phyloP scores from a whole-genome alignment of 2,329 filamentous ascomycete species.

The Aspergillus nomiae region DNA sequence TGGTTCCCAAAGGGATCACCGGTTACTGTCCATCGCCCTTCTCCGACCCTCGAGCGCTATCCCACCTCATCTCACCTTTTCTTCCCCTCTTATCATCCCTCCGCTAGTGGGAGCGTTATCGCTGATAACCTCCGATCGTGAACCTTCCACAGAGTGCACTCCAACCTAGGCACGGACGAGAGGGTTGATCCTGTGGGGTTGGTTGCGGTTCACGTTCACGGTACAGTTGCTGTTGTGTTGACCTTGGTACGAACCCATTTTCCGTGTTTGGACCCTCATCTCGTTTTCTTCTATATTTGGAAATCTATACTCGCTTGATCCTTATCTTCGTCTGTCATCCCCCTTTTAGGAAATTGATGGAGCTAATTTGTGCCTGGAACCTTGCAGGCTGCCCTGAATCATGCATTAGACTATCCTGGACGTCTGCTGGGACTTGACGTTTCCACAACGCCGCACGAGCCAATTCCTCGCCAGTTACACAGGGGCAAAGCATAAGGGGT shows the following conservation, averaged over 20 bases:
- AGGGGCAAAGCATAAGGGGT: neutral
- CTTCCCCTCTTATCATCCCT: neutral
- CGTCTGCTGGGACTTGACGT: conserved; percentile 3
- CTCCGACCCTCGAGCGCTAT: neutral
- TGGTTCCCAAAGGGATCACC: neutral
- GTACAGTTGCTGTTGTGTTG: neutral
- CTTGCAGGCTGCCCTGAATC: neutral
- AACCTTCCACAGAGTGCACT: neutral
- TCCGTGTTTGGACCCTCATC: neutral
- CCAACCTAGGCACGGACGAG: neutral
- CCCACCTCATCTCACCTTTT: neutral
- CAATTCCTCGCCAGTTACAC: neutral
- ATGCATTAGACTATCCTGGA: conserved; percentile 15
- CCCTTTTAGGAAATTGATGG: neutral
- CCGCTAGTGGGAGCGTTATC: neutral
- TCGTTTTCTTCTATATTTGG: conserved; percentile 5
- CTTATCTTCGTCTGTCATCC: neutral
- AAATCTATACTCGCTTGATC: neutral
- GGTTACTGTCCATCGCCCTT: neutral
- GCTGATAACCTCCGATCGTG: conserved; percentile 6
- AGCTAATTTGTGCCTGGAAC: conserved; percentile 7
- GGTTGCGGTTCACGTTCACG: neutral
- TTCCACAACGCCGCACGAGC: conserved; percentile 4
- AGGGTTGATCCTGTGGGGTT: neutral
- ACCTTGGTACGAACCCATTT: conserved; percentile 2